Evolutionary conservation across 257 asterid species (phyloP).

Genomic region (Echites panduratus): DNA sequence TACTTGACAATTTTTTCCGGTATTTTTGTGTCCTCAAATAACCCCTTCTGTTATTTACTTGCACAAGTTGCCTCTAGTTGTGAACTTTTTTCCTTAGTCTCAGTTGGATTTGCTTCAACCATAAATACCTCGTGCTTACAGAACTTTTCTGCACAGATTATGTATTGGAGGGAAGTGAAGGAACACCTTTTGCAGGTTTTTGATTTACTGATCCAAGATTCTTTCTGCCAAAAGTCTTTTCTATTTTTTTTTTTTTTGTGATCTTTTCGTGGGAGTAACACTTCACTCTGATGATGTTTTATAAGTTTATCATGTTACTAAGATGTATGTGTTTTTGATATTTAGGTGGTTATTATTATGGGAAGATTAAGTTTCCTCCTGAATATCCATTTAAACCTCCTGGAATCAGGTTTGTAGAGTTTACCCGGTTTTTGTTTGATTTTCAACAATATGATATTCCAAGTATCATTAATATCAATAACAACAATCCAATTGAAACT

Average conservation of each 20-base stretch:
- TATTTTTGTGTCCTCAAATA: background rate
- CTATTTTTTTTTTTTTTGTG: too few species aligned
- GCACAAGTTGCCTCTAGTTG: background rate
- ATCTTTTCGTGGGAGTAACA: background rate
- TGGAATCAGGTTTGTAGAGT: slow-evolving; percentile 54
- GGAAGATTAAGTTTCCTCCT: slow-evolving; percentile 94
- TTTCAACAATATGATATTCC: background rate
- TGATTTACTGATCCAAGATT: background rate
- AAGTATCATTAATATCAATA: slow-evolving; percentile 6
- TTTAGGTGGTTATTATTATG: slow-evolving; percentile 92
- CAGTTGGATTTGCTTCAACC: background rate
- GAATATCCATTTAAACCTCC: slow-evolving; percentile 89
- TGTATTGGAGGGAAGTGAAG: slow-evolving; percentile 98
- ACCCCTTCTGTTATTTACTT: background rate
- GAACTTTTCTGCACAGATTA: slow-evolving; percentile 55
- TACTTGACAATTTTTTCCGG: background rate
- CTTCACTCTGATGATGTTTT: slow-evolving; percentile 12
- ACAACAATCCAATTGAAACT: slow-evolving; percentile 11
- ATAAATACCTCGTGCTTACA: slow-evolving; percentile 11
- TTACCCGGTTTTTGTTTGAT: slow-evolving; percentile 5
- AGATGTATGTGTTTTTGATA: slow-evolving; percentile 2
- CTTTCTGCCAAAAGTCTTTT: too few species aligned
- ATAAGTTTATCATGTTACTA: slow-evolving; percentile 4
- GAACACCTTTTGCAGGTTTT: slow-evolving; percentile 97
- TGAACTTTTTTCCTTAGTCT: background rate